Conservation (phyloP, 192 early-diverging fungal species). For the Coemansia erecta region DNA sequence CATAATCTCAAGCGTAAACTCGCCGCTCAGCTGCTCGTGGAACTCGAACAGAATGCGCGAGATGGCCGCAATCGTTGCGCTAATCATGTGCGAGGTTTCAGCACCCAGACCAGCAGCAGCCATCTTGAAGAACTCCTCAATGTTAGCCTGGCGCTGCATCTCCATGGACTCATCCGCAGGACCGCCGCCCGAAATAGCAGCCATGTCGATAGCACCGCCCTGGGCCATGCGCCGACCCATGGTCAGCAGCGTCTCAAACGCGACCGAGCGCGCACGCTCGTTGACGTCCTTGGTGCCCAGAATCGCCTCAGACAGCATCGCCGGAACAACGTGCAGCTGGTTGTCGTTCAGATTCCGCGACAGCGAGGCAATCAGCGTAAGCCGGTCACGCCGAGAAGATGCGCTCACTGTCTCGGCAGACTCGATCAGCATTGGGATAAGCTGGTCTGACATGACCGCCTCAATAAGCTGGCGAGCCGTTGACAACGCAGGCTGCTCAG, state of each 20-base stretch:
- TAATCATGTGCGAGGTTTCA: conserved; percentile 87
- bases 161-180: conserved; percentile 14
- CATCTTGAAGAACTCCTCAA: conserved; percentile 90
- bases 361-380: conserved; percentile 65
- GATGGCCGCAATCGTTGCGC: conserved; percentile 81
- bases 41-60: conserved; percentile 93
- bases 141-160: conserved; percentile 53
- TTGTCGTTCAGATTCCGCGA: conserved; percentile 62
- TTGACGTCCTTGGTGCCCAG: conserved; percentile 90
- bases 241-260: conserved; percentile 80
- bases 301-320: conserved; percentile 87
- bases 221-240: conserved; percentile 90
- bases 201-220: conserved; percentile 57
- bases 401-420: conserved; percentile 63
- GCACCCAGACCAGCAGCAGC: conserved; percentile 91
- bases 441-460: conserved; percentile 52
- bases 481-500: conserved; percentile 33
- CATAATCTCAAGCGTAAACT: conserved; percentile 72
- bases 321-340: conserved; percentile 84
- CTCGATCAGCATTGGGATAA: conserved; percentile 76
- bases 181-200: conserved; percentile 24
- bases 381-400: conserved; percentile 79
- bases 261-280: conserved; percentile 78
- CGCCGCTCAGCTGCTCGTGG: conserved; percentile 62
- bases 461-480: conserved; percentile 31